These are phyloP conservation scores for Isatis tinctoria DNA, from an alignment of 345 rosid genomes.

Conservation along the genomic window DNA sequence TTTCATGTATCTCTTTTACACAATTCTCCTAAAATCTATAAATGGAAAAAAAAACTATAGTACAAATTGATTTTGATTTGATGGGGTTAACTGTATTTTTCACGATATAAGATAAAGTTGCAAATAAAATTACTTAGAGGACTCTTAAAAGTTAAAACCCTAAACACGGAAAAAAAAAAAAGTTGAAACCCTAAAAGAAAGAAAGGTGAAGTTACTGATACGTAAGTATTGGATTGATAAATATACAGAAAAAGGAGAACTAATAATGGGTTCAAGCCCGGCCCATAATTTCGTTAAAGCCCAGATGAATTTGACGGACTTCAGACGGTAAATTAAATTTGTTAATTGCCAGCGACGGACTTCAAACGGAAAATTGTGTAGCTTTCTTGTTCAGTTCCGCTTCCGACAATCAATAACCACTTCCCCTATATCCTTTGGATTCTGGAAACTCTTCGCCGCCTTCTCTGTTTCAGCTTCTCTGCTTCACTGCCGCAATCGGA, in stretches of 20 bases:
- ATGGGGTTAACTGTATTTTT: no score
- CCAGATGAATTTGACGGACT: slow-evolving; percentile 4
- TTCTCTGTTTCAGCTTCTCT: not conserved
- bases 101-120: no score
- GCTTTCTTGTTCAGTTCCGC: slow-evolving; percentile 16
- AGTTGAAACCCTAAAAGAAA: no score
- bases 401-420: slow-evolving; percentile 11
- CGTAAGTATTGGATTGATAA: not conserved
- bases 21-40: no score
- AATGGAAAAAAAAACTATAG: no score
- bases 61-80: no score
- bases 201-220: not conserved
- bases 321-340: slow-evolving; percentile 22
- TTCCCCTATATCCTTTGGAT: not conserved
- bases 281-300: slow-evolving; percentile 16
- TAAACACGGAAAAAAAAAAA: no score
- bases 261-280: not conserved
- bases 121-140: no score
- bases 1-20: no score
- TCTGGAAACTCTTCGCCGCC: not conserved
- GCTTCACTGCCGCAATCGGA: not conserved
- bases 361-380: slow-evolving; percentile 4
- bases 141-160: no score
- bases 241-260: not conserved
- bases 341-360: slow-evolving; percentile 18